These are phyloP conservation scores for Heritiera fomes DNA, from an alignment of 345 rosid genomes.

Conservation along the genomic window DNA sequence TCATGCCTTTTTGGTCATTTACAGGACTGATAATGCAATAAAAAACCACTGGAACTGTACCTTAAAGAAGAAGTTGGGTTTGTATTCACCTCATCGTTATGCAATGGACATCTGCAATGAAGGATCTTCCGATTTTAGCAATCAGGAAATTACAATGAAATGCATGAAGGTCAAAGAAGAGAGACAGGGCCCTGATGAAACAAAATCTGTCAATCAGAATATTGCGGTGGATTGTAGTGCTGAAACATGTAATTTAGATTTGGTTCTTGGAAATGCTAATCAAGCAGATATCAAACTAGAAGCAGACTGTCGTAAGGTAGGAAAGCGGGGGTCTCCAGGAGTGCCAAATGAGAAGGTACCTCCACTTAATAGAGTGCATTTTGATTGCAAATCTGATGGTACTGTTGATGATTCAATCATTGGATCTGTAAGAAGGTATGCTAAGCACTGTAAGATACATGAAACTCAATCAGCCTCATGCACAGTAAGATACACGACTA, in stretches of 20 bases:
- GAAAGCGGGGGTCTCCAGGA: background rate
- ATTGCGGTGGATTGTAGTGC: background rate
- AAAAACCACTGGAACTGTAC: no score
- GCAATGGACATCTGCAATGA: conserved; percentile 21
- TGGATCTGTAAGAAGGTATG: conserved; percentile 1
- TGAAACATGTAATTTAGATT: conserved; percentile 17
- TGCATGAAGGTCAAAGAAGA: conserved; percentile 12
- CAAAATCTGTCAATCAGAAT: background rate
- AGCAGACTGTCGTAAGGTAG: background rate
- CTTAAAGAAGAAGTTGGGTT: no score
- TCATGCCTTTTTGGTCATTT: no score
- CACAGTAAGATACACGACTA: background rate
- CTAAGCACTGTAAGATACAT: background rate
- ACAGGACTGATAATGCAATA: no score
- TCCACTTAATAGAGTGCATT: background rate
- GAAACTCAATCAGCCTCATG: background rate
- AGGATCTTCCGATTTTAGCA: conserved; percentile 15
- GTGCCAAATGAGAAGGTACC: conserved; percentile 4
- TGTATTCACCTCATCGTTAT: no score
- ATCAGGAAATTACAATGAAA: conserved; percentile 25
- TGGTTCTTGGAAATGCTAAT: conserved; percentile 7
- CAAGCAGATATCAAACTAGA: background rate
- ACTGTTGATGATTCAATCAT: background rate
- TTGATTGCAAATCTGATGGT: background rate
- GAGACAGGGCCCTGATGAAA: conserved; percentile 6